phyloP scores from a whole-genome alignment of 495 filamentous ascomycete genomes.

The Hypomontagnella submonticulosa region DNA sequence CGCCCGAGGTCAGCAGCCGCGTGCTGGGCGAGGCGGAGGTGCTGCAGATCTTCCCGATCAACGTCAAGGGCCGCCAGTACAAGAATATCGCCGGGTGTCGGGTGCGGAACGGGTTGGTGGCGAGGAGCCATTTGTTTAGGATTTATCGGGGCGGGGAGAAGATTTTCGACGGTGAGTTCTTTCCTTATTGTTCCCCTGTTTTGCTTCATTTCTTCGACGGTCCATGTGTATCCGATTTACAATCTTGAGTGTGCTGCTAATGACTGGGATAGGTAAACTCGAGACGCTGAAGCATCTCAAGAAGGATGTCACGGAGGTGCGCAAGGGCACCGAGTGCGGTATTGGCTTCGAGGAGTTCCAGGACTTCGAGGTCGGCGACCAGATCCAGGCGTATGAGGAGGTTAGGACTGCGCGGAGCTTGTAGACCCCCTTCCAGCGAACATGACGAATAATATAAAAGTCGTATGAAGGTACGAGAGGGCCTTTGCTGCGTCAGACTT shows the following conservation, averaged over 20 bases:
- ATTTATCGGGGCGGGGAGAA: constrained; percentile 73
- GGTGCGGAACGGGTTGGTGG: constrained; percentile 82
- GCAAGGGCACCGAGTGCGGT: constrained; percentile 92
- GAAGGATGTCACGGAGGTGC: constrained; percentile 88
- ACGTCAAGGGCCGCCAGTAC: constrained; percentile 73
- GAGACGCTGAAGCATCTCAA: constrained; percentile 89
- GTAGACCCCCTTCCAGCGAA: constrained; percentile 47
- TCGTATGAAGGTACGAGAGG: no score
- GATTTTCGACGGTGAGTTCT: constrained; percentile 80
- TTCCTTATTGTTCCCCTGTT: not conserved
- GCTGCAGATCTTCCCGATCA: constrained; percentile 83
- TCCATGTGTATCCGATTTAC: no score
- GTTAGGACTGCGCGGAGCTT: constrained; percentile 74
- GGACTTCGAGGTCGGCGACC: constrained; percentile 82
- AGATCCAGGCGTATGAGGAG: constrained; percentile 87
- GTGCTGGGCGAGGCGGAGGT: constrained; percentile 92
- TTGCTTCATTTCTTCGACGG: not conserved
- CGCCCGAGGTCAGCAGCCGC: constrained; percentile 69
- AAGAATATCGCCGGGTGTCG: constrained; percentile 86
- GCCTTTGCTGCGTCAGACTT: not conserved
- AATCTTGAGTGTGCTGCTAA: no score
- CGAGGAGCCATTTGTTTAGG: constrained; percentile 69
- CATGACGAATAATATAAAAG: no score
- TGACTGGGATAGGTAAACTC: constrained; percentile 68
- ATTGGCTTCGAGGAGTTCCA: constrained; percentile 85